phyloP scores from a whole-genome alignment of 1,284 basidiomycete genomes.

The Puccinia novopanici region DNA sequence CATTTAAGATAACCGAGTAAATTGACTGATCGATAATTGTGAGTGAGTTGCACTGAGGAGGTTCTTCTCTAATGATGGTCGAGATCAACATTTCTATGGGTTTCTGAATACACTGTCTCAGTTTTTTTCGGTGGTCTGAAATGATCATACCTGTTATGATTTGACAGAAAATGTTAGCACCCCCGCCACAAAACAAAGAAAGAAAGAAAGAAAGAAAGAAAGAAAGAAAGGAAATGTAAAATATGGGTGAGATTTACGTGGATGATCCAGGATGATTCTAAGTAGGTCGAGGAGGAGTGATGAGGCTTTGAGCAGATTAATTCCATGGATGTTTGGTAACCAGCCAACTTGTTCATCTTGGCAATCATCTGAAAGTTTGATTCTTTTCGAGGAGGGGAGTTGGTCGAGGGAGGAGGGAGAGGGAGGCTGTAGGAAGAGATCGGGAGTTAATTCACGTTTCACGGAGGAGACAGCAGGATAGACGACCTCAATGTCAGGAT shows the following conservation, averaged over 20 bases:
- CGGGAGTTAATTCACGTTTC: conserved; percentile 21
- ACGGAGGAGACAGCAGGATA: conserved; percentile 38
- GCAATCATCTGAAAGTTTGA: not conserved
- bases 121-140: not conserved
- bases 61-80: not conserved
- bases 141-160: not conserved
- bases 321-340: not conserved
- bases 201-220: too few relatives aligned
- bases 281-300: conserved; percentile 1
- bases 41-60: not conserved
- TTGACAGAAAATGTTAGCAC: not conserved
- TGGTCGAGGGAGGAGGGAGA: conserved; percentile 18
- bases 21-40: not conserved
- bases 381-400: not conserved
- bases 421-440: conserved; percentile 19
- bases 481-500: conserved; percentile 17
- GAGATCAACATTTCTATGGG: not conserved
- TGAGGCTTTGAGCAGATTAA: conserved; percentile 3
- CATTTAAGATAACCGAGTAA: not conserved
- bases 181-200: not conserved
- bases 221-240: not conserved
- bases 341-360: conserved; percentile 9
- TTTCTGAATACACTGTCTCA: not conserved
- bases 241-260: not conserved
- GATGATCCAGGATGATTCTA: not conserved